Evolutionary conservation across 106 monocot species (phyloP).

Genomic region (Dioscorea zingiberensis): DNA sequence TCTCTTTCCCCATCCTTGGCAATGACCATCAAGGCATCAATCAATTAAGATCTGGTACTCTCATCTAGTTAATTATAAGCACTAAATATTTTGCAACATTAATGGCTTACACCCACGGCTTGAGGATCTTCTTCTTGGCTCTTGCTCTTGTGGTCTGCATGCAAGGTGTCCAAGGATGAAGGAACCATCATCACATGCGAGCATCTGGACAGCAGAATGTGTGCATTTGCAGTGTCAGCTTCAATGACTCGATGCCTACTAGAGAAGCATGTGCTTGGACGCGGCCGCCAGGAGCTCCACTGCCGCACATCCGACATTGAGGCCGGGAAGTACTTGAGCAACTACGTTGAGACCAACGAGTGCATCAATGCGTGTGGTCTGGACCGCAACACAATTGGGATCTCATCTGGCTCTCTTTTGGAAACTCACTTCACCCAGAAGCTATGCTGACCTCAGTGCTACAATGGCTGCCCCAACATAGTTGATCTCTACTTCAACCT

Average conservation of each 20-base stretch:
- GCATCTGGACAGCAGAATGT: slow-evolving; percentile 12
- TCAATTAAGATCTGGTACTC: no score
- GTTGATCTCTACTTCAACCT: slow-evolving; percentile 47
- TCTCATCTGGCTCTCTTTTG: slow-evolving; percentile 33
- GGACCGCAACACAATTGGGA: slow-evolving; percentile 24
- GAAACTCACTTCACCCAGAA: slow-evolving; percentile 15
- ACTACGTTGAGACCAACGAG: slow-evolving; percentile 26
- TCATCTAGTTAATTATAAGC: no score
- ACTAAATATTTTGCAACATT: no score
- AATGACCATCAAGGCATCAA: no score
- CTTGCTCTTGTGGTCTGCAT: no score
- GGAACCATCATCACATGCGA: no score
- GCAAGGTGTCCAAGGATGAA: no score
- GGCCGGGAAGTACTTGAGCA: slow-evolving; percentile 1
- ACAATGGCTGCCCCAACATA: slow-evolving; percentile 26
- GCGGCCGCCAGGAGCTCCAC: background rate
- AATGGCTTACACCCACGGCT: no score
- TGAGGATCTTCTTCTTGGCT: no score
- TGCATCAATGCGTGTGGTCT: slow-evolving; percentile 30
- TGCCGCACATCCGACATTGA: slow-evolving; percentile 24
- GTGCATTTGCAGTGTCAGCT: slow-evolving; percentile 39
- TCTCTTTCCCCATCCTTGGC: no score
- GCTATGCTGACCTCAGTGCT: slow-evolving; percentile 34
- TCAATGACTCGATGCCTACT: slow-evolving; percentile 26
- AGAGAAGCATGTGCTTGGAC: slow-evolving; percentile 12